These are phyloP conservation scores for Trifolium subterraneum DNA, from an alignment of 306 rosid species.

Conservation along the genomic window DNA sequence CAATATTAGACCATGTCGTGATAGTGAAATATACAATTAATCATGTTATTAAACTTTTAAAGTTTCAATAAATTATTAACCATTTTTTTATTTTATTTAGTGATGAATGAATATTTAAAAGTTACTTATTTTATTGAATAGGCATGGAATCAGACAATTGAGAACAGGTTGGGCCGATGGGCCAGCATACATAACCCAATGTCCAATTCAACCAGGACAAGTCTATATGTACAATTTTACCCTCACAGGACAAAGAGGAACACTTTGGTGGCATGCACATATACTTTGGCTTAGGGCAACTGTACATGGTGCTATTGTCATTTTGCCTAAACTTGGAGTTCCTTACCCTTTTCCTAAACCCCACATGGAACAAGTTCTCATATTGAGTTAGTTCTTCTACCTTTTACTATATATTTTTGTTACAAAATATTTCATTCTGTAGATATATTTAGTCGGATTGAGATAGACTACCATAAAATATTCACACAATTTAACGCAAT, in stretches of 20 bases:
- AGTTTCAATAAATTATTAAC: too few relatives aligned
- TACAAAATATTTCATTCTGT: not conserved
- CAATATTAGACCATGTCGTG: not conserved
- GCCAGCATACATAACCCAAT: constrained; percentile 89
- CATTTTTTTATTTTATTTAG: not conserved
- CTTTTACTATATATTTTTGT: not conserved
- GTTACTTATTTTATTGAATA: too few relatives aligned
- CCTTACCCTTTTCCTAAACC: constrained; percentile 91
- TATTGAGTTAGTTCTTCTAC: constrained; percentile 55
- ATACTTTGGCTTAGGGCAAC: constrained; percentile 92
- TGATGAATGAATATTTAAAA: constrained; percentile 15
- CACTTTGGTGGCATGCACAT: constrained; percentile 93
- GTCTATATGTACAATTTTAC: constrained; percentile 73
- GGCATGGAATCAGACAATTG: constrained; percentile 87
- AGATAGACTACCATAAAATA: too few relatives aligned
- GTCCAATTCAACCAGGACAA: constrained; percentile 82
- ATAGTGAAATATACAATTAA: too few relatives aligned
- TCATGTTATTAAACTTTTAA: too few relatives aligned
- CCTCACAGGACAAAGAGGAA: constrained; percentile 87
- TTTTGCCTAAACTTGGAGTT: constrained; percentile 83
- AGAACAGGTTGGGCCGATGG: constrained; percentile 93
- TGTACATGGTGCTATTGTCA: constrained; percentile 77
- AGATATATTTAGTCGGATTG: too few relatives aligned
- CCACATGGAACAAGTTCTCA: constrained; percentile 59
- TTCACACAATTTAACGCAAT: too few relatives aligned